Conservation (phyloP, 1,139 yeast genomes). For the Pichia sp. region DNA sequence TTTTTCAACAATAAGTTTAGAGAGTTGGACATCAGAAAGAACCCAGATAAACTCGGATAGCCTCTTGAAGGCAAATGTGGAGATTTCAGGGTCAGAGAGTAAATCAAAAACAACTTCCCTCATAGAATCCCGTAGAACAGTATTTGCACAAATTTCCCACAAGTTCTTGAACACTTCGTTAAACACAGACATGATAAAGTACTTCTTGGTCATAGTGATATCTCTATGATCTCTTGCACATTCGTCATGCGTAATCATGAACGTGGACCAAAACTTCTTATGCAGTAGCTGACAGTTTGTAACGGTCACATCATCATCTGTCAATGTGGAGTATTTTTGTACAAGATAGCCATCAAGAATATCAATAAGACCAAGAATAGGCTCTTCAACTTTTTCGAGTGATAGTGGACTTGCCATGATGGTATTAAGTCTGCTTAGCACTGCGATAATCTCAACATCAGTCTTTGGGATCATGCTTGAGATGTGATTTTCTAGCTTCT, state of each 20-base stretch:
- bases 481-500: conserved; percentile 18
- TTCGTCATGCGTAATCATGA: conserved; percentile 11
- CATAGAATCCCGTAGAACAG: conserved; percentile 2
- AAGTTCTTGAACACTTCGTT: conserved; percentile 36
- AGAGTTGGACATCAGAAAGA: conserved; percentile 13
- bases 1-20: background rate
- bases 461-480: conserved; percentile 33
- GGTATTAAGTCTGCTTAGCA: conserved; percentile 33
- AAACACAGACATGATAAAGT: conserved; percentile 29
- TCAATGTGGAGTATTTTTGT: conserved; percentile 19
- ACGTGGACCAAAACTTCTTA: conserved; percentile 27
- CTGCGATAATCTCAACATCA: conserved; percentile 41
- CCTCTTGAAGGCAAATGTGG: background rate
- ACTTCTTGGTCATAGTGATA: conserved; percentile 24
- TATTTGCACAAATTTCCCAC: conserved; percentile 5
- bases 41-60: conserved; percentile 17
- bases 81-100: too few species aligned
- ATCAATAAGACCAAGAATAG: conserved; percentile 25
- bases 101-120: conserved; percentile 1
- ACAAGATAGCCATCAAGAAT: conserved; percentile 39
- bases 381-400: conserved; percentile 17
- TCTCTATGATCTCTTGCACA: too few species aligned
- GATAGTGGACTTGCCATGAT: conserved; percentile 23
- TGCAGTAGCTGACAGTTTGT: conserved; percentile 17
- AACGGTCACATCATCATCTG: conserved; percentile 4